Percentiles rank a stretch among this genome's conserved stretches.
phyloP scores from a whole-genome alignment of 108 stramenopile species.

The Stephanodiscus triporus region DNA sequence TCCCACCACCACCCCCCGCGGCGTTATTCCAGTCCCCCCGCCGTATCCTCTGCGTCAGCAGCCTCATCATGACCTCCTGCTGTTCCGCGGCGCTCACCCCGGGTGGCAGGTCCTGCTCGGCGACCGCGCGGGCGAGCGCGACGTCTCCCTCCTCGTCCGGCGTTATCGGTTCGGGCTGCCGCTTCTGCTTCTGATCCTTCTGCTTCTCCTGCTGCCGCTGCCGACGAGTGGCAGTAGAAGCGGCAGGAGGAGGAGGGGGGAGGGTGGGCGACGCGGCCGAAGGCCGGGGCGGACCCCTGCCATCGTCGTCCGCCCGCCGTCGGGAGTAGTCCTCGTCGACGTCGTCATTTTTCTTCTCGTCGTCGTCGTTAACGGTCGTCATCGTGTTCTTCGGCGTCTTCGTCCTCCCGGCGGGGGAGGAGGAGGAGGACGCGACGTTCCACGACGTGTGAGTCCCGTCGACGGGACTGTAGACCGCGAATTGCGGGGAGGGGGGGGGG shows the following conservation, averaged over 20 bases:
- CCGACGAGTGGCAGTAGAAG: too few relatives aligned
- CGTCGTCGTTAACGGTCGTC: not conserved
- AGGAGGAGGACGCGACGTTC: too few relatives aligned
- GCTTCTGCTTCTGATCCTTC: too few relatives aligned
- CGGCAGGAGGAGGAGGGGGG: too few relatives aligned
- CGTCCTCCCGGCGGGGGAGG: too few relatives aligned
- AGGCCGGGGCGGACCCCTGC: not conserved
- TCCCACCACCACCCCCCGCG: not conserved
- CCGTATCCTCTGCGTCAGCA: constrained; percentile 44
- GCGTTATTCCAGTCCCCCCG: constrained; percentile 15
- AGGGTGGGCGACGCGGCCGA: too few relatives aligned
- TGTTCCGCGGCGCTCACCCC: constrained; percentile 46
- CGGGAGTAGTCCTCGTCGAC: constrained; percentile 11
- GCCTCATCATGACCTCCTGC: constrained; percentile 50
- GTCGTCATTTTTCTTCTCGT: not conserved
- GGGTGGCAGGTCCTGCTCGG: constrained; percentile 47
- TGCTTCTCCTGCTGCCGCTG: too few relatives aligned
- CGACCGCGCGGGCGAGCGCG: constrained; percentile 43
- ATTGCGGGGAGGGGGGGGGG: not conserved
- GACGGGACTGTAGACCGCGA: constrained; percentile 32
- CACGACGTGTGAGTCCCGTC: constrained; percentile 20
- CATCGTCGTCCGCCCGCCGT: not conserved
- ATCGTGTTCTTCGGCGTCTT: not conserved
- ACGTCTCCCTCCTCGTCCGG: constrained; percentile 13
- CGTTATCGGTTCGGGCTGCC: too few relatives aligned